Evolutionary conservation across 2,329 filamentous ascomycete genomes (phyloP), one percentile per base, ranked within the genome.

Genomic region (Aschersonia sp.): DNA sequence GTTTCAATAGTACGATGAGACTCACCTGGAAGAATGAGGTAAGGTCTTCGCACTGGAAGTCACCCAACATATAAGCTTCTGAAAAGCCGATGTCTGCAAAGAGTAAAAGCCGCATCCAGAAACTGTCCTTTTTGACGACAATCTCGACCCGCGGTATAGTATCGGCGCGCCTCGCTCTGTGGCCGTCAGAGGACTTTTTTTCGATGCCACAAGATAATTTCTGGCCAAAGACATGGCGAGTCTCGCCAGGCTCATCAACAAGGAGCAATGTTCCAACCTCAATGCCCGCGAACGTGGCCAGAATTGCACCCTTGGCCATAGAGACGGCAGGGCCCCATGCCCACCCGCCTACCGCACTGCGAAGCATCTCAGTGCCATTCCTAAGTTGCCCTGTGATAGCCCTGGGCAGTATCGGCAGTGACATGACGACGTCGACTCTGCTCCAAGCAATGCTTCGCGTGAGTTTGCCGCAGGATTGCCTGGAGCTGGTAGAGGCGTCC

Each of bases 71-170:
- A 57, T 84, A 86, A 31, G 80, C 76, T 60, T 84, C 79, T 9
- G 82, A 77, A 53, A 87, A 85, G 3, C 83, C 83, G 80, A 87
- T 85, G 60, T 87, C 83, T 40, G 77, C 80, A 57, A 85, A 84
- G 31, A 87, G 63, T 44, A 82, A 71, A 46, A 85, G 62, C 41
- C 82, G 73, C 56, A 84, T 72, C 82, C 82, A 87, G 59, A 86
- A 85, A 31, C 78, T 70, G 52, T 85, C 80, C 55, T 76, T 75
- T 58, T 76, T 74, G 6, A 86, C 72, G 9, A 73, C 68, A 35
- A 86, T 63, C 54, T 80, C 73, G 3, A 78, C 71, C 4, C 65
- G 61, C 2, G 68, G 69, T 1, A 65, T 56, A 2, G 57, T 56
- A 47, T 57, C 57, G 9, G 57, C 64, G 49, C 52, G 71, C 47